These are phyloP conservation scores for Phialophora verrucosa DNA, from an alignment of 2,329 filamentous ascomycete genomes.

Conservation along the genomic window DNA sequence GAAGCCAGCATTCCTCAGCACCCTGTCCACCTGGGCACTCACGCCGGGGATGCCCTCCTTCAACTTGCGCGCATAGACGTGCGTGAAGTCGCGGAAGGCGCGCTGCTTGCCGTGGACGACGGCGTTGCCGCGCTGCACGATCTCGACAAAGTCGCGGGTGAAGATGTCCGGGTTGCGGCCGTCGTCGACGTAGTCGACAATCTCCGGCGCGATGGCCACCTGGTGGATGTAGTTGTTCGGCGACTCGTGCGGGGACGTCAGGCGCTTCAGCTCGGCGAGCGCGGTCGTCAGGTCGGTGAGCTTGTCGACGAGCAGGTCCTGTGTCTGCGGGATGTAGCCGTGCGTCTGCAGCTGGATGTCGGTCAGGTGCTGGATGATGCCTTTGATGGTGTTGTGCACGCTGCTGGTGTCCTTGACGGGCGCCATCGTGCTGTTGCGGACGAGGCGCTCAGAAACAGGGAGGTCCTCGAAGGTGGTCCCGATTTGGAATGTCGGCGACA, in stretches of 20 bases:
- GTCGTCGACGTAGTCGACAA: slow-evolving; percentile 67
- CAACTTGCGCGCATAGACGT: slow-evolving; percentile 65
- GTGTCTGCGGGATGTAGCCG: slow-evolving; percentile 63
- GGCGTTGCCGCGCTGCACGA: slow-evolving; percentile 67
- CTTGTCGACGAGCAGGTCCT: slow-evolving; percentile 63
- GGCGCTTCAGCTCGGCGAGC: slow-evolving; percentile 57
- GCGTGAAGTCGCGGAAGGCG: slow-evolving; percentile 63
- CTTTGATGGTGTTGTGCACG: slow-evolving; percentile 49
- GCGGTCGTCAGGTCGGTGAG: slow-evolving; percentile 60
- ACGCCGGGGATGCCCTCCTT: slow-evolving; percentile 64
- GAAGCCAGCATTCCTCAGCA: slow-evolving; percentile 50
- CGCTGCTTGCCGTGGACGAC: slow-evolving; percentile 66
- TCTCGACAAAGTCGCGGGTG: slow-evolving; percentile 69
- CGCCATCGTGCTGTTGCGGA: slow-evolving; percentile 28
- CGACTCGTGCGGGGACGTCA: slow-evolving; percentile 43
- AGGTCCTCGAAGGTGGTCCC: slow-evolving; percentile 16
- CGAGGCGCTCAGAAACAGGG: background rate
- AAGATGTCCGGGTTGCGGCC: slow-evolving; percentile 71
- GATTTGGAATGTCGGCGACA: background rate
- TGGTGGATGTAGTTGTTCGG: slow-evolving; percentile 42
- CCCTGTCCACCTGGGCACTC: slow-evolving; percentile 57
- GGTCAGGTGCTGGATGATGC: slow-evolving; percentile 67
- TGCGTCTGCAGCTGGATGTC: slow-evolving; percentile 64
- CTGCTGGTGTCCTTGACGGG: slow-evolving; percentile 37
- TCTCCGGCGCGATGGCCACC: slow-evolving; percentile 64